Evolutionary conservation across 345 rosid genomes (phyloP), one percentile per base, ranked within the genome.

Genomic region (Brassica cretica): DNA sequence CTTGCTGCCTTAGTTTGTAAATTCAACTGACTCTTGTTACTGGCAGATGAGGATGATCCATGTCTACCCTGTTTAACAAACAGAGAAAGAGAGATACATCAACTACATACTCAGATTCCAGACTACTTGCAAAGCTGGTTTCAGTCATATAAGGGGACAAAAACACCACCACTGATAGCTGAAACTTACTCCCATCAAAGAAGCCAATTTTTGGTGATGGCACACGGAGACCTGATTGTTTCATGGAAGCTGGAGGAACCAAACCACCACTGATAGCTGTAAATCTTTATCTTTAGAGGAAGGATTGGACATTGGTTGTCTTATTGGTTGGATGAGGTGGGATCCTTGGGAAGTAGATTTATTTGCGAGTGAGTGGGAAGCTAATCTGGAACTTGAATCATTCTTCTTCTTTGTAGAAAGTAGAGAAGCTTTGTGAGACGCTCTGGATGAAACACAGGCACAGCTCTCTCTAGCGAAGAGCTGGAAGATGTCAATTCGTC

Each of bases 141-240:
- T 29, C 64, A 62, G 21, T 33, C 6, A 21, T 32, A 19, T 19
- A 25, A 24, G 24, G 39, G 9, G 33, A 49, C 64, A 21, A 61
- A 3, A 30, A 33, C 63, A 19, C 66, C 21, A 6, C 46, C 68
- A 66, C 46, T 35, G 61, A 32, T 32, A 32, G 35, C 35, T 5
- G 76, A 37, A 78, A 83, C 96, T 83, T 51, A 93, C 98, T 90
- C 21, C 97, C 99, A 84, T 93, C 98, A 84, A 95, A 93, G 85
- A 89, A 95, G 62, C 98, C 99, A 68, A 93, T 85, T 77, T 95
- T 93, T 69, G 98, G 98, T 66, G 94, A 83, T 67, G 98, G 99
- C 89, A 90, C 77, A 63, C 98, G 85, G 71, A 95, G 97, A 76
- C 99, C 96, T 16, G 99, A 83, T 35, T 94, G 94, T 68, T 85